Percentiles rank a stretch among this genome's conserved stretches.
These are phyloP conservation scores for Spizellomyces sp. DNA, from an alignment of 192 early-diverging fungal species.

Conservation along the genomic window DNA sequence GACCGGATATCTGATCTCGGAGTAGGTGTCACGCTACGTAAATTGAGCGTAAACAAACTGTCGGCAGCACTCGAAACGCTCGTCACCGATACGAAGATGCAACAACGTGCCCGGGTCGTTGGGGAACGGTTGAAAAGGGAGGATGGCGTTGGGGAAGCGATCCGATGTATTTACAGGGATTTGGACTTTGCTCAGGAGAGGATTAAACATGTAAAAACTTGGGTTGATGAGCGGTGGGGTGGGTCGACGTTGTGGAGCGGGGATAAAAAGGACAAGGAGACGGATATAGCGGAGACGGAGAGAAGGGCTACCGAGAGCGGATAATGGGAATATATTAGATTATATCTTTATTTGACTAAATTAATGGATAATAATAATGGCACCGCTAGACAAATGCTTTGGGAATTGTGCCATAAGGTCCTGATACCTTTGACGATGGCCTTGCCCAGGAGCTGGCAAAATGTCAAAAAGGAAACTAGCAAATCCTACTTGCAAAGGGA, in stretches of 20 bases:
- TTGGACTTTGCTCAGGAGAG: slow-evolving; percentile 44
- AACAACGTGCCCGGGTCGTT: slow-evolving; percentile 45
- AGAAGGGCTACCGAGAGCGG: no score
- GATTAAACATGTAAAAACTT: not conserved
- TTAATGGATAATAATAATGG: not conserved
- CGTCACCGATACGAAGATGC: slow-evolving; percentile 60
- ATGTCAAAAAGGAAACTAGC: no score
- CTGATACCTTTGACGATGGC: no score
- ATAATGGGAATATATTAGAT: no score
- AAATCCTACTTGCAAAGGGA: no score
- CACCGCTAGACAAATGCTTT: not conserved
- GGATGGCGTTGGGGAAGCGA: slow-evolving; percentile 60
- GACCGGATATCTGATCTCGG: slow-evolving; percentile 66
- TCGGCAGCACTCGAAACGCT: slow-evolving; percentile 49
- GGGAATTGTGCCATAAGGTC: not conserved
- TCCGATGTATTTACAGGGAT: slow-evolving; percentile 62
- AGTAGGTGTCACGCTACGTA: slow-evolving; percentile 59
- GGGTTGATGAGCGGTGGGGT: not conserved
- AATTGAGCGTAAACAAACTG: slow-evolving; percentile 56
- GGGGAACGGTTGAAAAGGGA: slow-evolving; percentile 62
- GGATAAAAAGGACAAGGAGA: no score
- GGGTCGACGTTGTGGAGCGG: not conserved
- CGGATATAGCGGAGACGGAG: no score
- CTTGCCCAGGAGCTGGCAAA: no score
- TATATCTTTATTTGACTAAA: no score